phyloP scores from a whole-genome alignment of 225 moss, liverwort and hornwort genomes.

The Marchantia polymorpha region DNA sequence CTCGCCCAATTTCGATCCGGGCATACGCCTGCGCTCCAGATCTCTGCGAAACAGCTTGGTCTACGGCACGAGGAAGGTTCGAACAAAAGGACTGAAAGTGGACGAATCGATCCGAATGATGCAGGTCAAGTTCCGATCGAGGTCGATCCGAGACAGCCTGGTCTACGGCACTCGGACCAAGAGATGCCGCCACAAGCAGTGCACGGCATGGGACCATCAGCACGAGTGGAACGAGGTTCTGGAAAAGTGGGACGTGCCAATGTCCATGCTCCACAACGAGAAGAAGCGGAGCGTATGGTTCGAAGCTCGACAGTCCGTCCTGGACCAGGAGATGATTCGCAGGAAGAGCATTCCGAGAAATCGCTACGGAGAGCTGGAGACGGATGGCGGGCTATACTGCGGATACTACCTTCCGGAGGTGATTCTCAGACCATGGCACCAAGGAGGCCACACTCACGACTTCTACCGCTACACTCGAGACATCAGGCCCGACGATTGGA shows the following conservation, averaged over 20 bases:
- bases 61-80: constrained; percentile 37
- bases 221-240: constrained; percentile 40
- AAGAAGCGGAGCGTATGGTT: constrained; percentile 34
- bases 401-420: constrained; percentile 36
- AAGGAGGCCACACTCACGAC: constrained; percentile 34
- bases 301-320: constrained; percentile 40
- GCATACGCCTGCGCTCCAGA: constrained; percentile 34
- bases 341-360: constrained; percentile 37
- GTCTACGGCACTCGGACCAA: constrained; percentile 43
- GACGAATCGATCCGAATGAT: constrained; percentile 35
- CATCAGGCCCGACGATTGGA: constrained; percentile 27
- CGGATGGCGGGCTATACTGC: constrained; percentile 34
- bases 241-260: constrained; percentile 46
- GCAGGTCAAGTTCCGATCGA: constrained; percentile 34
- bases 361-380: constrained; percentile 42
- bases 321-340: constrained; percentile 37
- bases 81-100: constrained; percentile 37
- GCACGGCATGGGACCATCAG: constrained; percentile 43
- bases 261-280: constrained; percentile 33
- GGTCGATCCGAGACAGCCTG: constrained; percentile 40
- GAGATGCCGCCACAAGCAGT: constrained; percentile 42
- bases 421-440: constrained; percentile 33
- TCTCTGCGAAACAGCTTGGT: constrained; percentile 37
- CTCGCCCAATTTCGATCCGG: constrained; percentile 18
- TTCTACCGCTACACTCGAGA: constrained; percentile 24